Evolutionary conservation across 305 asterid genomes (phyloP), one percentile per base, ranked within the genome.

Genomic region (Fraxinus baroniana): DNA sequence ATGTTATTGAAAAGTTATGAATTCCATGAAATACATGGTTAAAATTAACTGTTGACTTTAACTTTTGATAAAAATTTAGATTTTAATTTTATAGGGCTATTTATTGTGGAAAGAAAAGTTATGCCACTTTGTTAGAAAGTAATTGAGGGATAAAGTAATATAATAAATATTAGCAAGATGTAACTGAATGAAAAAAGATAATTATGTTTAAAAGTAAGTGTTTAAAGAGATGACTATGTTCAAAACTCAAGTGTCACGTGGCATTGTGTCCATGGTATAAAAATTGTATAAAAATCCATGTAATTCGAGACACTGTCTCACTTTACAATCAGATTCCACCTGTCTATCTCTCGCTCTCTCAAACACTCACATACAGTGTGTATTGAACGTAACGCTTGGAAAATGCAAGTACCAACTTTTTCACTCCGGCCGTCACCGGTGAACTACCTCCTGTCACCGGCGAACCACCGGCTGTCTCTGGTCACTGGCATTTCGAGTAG

Each of bases 331-430:
- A 55, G 64, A 80, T 15, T 77, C 77, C 26, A 36, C 57, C 77
- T 49, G 60, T 57, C 68, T 64, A 49, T 41, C 83, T 80, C 86
- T 49, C 81, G 2, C 81, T 74, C 84, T 22, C 87, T 60, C 62
- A 3, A 71, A 20, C 52, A 20, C 66, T 33, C 75, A 35, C 57
- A 15, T 22, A 18, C 78, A 60, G 66, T 18, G 78, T 4, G 62
- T 70, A 37, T 62, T 9, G 77, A 46, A 72, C 9, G 84, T 32
- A 77, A 39, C 24, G 36, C 82, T 70, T 85, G 55, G 89, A 81
- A 81, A 84, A 87, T 90, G 92, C 94, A 89, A 73, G 88, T 87
- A 41, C 7, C 80, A 18, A 41, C 91, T 5, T 77, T 85, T 39
- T 79, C 82, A 41, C 88, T 80, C 62, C 84, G 84, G 18, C 87